These are phyloP conservation scores for Pyrrhoderma lamaoense DNA, from an alignment of 1,284 basidiomycete genomes.

Conservation along the genomic window DNA sequence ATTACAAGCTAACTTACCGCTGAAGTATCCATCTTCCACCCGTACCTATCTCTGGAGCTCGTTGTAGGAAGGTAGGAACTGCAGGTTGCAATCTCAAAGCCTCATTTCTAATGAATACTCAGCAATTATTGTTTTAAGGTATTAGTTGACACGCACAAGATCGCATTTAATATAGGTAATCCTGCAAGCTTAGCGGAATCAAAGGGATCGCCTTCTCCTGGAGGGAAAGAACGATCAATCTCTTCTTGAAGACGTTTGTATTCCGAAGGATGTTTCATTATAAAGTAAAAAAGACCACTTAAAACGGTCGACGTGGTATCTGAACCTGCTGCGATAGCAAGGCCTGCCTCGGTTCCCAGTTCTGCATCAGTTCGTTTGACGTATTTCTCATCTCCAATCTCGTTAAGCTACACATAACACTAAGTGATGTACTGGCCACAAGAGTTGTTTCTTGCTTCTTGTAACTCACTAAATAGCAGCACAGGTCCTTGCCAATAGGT, in stretches of 20 bases:
- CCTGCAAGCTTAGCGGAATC: constrained; percentile 21
- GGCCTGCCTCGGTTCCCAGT: constrained; percentile 25
- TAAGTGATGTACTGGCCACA: neutral
- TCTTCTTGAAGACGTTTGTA: constrained; percentile 26
- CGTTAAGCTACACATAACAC: neutral
- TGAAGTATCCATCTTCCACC: constrained; percentile 8
- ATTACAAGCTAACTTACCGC: neutral
- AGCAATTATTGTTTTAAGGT: neutral
- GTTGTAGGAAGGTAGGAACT: constrained; percentile 1
- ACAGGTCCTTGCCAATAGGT: constrained; percentile 29
- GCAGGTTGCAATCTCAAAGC: constrained; percentile 1
- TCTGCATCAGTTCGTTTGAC: neutral
- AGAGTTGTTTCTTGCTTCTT: neutral
- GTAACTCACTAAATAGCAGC: constrained; percentile 30
- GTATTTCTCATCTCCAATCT: neutral
- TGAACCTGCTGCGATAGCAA: constrained; percentile 33
- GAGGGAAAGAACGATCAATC: constrained; percentile 23
- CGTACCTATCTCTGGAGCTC: constrained; percentile 9
- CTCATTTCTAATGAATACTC: constrained; percentile 4
- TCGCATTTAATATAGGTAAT: constrained; percentile 29
- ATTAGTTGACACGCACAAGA: constrained; percentile 23
- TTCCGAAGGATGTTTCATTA: constrained; percentile 27
- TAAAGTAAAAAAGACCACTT: constrained; percentile 26
- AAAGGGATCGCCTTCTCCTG: constrained; percentile 16
- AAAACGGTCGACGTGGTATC: constrained; percentile 31